Percentiles rank a stretch among this genome's conserved stretches.
phyloP scores from a whole-genome alignment of 2,329 filamentous ascomycete species.

The Diaporthe sp. region DNA sequence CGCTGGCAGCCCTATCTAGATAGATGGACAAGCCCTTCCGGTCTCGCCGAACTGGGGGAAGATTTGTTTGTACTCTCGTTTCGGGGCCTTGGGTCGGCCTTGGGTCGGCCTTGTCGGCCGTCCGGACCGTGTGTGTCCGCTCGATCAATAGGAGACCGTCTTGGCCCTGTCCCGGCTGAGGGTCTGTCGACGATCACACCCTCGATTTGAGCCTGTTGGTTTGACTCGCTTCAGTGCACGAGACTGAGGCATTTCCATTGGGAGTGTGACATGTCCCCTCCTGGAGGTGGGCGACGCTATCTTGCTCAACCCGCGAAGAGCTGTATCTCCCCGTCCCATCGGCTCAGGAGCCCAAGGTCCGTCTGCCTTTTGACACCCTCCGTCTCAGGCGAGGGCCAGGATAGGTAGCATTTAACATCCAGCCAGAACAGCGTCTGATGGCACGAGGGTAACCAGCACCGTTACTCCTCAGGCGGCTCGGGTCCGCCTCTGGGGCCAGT shows the following conservation, averaged over 20 bases:
- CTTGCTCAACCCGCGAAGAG: background rate
- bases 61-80: background rate
- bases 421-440: background rate
- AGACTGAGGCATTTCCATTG: background rate
- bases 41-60: slow-evolving; percentile 29
- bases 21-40: background rate
- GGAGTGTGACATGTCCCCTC: background rate
- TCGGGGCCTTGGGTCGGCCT: background rate
- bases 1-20: background rate
- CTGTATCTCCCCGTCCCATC: background rate
- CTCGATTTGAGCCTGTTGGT: background rate
- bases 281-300: background rate
- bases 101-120: background rate
- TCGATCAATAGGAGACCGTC: slow-evolving; percentile 4
- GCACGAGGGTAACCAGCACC: background rate
- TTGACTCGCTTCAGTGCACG: background rate
- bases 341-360: background rate
- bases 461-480: background rate
- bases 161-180: background rate
- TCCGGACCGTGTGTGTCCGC: slow-evolving; percentile 29
- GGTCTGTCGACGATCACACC: slow-evolving; percentile 1
- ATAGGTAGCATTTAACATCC: background rate
- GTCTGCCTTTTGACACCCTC: background rate
- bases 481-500: slow-evolving; percentile 8
- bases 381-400: background rate